Evolutionary conservation across 495 filamentous ascomycete species (phyloP).

Genomic region (Melanomma pulvis-pyrius): DNA sequence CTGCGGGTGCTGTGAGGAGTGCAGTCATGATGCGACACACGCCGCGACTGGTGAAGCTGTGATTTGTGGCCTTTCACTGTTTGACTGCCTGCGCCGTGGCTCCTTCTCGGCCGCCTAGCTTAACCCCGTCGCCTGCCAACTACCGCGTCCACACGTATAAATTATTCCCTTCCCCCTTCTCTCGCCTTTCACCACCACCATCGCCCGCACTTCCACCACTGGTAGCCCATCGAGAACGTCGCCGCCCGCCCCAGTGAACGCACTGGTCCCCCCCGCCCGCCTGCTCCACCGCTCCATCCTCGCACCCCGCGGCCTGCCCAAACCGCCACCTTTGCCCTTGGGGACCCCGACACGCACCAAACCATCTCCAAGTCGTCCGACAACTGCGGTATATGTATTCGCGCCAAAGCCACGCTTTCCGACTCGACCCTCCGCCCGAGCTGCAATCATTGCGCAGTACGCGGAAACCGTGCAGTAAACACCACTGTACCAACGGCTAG

Average conservation of each 20-base stretch:
- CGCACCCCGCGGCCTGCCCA: constrained; percentile 18
- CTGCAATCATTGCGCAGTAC: constrained; percentile 91
- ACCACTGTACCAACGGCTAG: constrained; percentile 88
- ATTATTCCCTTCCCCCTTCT: background rate
- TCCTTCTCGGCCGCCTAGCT: background rate
- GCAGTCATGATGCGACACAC: background rate
- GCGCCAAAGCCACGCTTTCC: constrained; percentile 71
- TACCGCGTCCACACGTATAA: background rate
- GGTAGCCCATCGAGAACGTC: background rate
- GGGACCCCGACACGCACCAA: constrained; percentile 32
- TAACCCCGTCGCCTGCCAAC: constrained; percentile 1
- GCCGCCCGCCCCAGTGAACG: background rate
- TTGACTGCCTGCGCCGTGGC: background rate
- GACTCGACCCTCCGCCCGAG: constrained; percentile 86
- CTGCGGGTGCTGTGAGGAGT: background rate
- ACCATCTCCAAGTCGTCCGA: constrained; percentile 25
- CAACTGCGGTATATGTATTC: constrained; percentile 76
- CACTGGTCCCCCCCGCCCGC: background rate
- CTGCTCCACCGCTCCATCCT: constrained; percentile 3
- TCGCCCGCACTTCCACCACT: background rate
- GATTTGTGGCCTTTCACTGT: background rate
- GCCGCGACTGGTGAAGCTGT: background rate
- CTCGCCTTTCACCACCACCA: constrained; percentile 2
- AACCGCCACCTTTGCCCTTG: constrained; percentile 32
- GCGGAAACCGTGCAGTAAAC: constrained; percentile 84